Evolutionary conservation across 1,139 yeast species (phyloP).

Genomic region (Wickerhamomyces sp.): DNA sequence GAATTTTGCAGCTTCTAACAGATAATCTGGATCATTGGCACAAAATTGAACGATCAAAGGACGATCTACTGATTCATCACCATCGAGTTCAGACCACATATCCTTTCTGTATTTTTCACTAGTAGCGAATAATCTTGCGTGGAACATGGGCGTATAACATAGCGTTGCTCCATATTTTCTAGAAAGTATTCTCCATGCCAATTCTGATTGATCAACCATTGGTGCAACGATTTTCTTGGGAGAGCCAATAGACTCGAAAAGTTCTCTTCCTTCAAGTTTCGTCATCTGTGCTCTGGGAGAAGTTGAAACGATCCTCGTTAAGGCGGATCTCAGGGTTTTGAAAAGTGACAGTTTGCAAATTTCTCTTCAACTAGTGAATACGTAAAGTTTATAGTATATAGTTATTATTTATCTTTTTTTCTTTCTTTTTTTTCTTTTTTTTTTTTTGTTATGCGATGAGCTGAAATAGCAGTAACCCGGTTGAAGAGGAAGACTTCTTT

Average conservation of each 20-base stretch:
- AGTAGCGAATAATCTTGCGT: conserved; percentile 84
- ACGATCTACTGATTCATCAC: conserved; percentile 58
- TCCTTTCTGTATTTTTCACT: conserved; percentile 73
- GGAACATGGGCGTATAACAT: conserved; percentile 96
- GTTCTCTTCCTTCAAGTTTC: conserved; percentile 55
- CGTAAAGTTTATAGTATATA: too few relatives aligned
- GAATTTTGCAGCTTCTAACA: conserved; percentile 73
- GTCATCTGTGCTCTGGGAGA: conserved; percentile 23
- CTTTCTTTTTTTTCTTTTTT: background rate
- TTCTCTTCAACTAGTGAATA: too few relatives aligned
- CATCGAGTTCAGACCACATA: conserved; percentile 76
- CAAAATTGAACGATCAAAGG: conserved; percentile 93
- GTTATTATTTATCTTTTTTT: background rate
- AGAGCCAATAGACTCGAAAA: conserved; percentile 61
- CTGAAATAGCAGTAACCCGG: too few relatives aligned
- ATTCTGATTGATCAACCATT: conserved; percentile 96
- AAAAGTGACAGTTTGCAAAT: background rate
- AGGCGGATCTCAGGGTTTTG: background rate
- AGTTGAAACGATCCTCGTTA: background rate
- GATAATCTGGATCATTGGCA: conserved; percentile 87
- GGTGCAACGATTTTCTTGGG: conserved; percentile 94
- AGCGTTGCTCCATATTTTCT: conserved; percentile 88
- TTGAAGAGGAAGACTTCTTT: too few relatives aligned
- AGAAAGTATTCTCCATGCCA: conserved; percentile 91
- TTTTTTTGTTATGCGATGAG: background rate